Conservation (phyloP, 1,284 basidiomycete genomes). For the Schizophyllum amplum region DNA sequence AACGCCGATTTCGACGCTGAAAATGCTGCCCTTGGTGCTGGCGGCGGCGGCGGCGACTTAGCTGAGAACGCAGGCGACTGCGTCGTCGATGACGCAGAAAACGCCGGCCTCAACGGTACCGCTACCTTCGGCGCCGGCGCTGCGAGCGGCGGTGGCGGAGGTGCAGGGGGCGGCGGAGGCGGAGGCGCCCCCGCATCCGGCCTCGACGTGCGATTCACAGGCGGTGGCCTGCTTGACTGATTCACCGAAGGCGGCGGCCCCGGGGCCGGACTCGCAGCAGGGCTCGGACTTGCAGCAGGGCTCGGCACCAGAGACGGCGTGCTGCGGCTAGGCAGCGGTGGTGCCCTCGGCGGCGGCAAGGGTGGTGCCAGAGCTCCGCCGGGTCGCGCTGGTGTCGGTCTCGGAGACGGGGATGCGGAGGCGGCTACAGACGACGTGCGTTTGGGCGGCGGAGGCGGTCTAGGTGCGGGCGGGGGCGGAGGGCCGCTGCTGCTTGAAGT, state of each 20-base stretch:
- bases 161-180: conserved; percentile 10
- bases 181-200: conserved; percentile 7
- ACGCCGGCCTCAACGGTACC: not conserved
- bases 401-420: conserved; percentile 14
- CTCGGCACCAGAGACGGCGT: not conserved
- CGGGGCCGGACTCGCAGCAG: conserved; percentile 2
- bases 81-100: not conserved
- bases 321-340: conserved; percentile 10
- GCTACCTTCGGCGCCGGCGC: conserved; percentile 12
- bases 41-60: not conserved
- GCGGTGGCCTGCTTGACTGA: not conserved
- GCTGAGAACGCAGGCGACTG: not conserved
- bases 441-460: conserved; percentile 25
- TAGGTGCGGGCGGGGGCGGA: conserved; percentile 16
- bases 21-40: not conserved
- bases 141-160: conserved; percentile 13
- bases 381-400: conserved; percentile 15
- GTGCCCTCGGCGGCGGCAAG: too few species aligned
- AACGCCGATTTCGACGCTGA: not conserved
- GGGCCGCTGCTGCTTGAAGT: conserved; percentile 14
- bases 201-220: not conserved
- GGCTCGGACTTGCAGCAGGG: not conserved
- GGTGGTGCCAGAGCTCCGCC: too few species aligned
- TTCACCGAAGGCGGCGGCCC: conserved; percentile 16
- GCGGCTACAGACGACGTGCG: conserved; percentile 15